phyloP scores from a whole-genome alignment of 2,329 filamentous ascomycete genomes.

The Neofusicoccum umdonicola region DNA sequence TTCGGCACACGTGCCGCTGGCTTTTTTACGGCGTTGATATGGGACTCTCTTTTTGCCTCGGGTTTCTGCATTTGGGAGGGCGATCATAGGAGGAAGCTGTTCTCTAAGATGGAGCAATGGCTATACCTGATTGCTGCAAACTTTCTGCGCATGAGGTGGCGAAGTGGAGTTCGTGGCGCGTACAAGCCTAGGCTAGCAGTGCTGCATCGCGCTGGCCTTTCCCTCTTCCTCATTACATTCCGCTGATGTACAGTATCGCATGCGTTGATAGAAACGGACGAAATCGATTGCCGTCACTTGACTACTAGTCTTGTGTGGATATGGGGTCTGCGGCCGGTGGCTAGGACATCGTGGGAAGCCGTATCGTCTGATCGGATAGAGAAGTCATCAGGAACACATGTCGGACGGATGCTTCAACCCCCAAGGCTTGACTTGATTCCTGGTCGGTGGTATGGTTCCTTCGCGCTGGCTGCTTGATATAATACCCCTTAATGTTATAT shows the following conservation, averaged over 20 bases:
- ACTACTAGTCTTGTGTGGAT: too few relatives aligned
- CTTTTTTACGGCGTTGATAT: not conserved
- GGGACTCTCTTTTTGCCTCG: not conserved
- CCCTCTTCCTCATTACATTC: not conserved
- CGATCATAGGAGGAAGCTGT: not conserved
- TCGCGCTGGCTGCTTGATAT: too few relatives aligned
- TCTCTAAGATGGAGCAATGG: not conserved
- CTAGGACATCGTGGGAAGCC: too few relatives aligned
- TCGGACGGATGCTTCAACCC: too few relatives aligned
- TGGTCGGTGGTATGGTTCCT: too few relatives aligned
- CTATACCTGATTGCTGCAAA: not conserved
- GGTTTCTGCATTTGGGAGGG: not conserved
- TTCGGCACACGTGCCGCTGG: not conserved
- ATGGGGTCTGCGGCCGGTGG: too few relatives aligned
- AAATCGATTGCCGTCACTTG: not conserved
- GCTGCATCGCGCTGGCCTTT: not conserved
- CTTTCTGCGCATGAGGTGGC: not conserved
- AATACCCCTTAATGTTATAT: too few relatives aligned
- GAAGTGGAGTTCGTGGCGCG: not conserved
- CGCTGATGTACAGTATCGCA: constrained; percentile 1
- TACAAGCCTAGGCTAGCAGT: not conserved
- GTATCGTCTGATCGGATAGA: too few relatives aligned
- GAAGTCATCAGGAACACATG: too few relatives aligned
- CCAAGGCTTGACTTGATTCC: too few relatives aligned
- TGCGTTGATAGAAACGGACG: not conserved